These are phyloP conservation scores for Prunus padus DNA, from an alignment of 306 rosid genomes.

Conservation along the genomic window DNA sequence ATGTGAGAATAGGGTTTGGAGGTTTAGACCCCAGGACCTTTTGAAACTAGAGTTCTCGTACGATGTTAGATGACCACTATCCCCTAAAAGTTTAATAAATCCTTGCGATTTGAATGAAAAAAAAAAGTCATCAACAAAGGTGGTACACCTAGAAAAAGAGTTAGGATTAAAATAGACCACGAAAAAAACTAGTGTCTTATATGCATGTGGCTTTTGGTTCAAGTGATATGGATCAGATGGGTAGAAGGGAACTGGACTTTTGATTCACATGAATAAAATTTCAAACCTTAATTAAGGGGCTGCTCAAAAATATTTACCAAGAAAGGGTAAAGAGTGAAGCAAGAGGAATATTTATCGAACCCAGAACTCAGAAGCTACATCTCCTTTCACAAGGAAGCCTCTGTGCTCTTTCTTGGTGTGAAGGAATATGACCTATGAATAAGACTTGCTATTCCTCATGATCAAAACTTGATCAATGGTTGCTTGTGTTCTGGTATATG, in stretches of 20 bases:
- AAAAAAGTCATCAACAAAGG: too few relatives aligned
- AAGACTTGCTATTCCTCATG: constrained; percentile 2
- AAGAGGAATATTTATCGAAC: neutral
- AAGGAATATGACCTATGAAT: constrained; percentile 28
- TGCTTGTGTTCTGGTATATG: constrained; percentile 21
- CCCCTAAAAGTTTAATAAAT: too few relatives aligned
- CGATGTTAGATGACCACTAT: too few relatives aligned
- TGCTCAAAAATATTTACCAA: neutral
- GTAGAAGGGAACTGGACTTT: too few relatives aligned
- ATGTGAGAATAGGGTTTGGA: too few relatives aligned
- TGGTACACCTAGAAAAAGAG: neutral
- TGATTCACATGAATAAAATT: too few relatives aligned
- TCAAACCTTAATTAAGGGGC: neutral
- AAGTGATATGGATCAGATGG: too few relatives aligned
- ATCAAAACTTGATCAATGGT: neutral
- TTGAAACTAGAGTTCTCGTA: too few relatives aligned
- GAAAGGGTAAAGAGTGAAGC: neutral
- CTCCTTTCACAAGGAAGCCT: constrained; percentile 14
- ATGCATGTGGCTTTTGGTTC: neutral
- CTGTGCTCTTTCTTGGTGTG: neutral
- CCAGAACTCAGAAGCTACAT: neutral
- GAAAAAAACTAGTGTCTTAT: too few relatives aligned
- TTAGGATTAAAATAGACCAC: neutral
- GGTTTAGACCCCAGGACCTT: too few relatives aligned
- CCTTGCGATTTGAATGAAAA: too few relatives aligned